Base-by-base conservation (phyloP, 2,329 filamentous ascomycete genomes). In the Periglandula ipomoeae region DNA sequence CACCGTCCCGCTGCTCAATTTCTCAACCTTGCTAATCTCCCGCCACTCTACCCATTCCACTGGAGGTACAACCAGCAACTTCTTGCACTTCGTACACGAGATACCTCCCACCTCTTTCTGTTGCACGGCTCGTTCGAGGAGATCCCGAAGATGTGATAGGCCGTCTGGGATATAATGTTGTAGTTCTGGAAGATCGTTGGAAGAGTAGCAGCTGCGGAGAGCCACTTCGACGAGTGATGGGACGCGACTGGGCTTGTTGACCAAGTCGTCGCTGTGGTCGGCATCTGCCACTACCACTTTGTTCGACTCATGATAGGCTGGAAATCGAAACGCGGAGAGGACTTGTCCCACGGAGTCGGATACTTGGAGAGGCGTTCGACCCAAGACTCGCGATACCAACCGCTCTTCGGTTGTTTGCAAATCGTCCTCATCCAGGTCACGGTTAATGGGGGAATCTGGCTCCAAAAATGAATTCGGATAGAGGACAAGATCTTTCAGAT, bases 41-140 rank as follows among this genome's bases (percentile, higher is more conserved):
- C 75, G 79, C 76, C 81, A 84, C 57, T 84, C 81, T 7, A 84
- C 63, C 81, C 81, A 84, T 56, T 80, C 71, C 0, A 74, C 67
- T 3, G 71, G 62, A 3, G 80, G 75, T 20, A 76, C 65, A 6
- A 80, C 64, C 4, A 76, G 70, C 8, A 60, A 58, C 24, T 71
- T 70, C 22, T 62, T 55, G 56, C 81, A 84, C 0, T 70, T 64
- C 1, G 75, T 74, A 55, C 81, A 84, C 2, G 58, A 57, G 24
- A 73, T 56, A 1, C 74, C 74, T 4, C 79, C 79, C 0, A 62
- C 63, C 34, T 75, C 68, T 34, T 70, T 70, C 51, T 73, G 69
- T 4, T 56, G 52, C 0, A 61, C 56, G 3, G 72, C 67, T 10
- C 64, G 64, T 8, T 65, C 62, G 0, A 81, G 59, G 0, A 72